Base-by-base conservation (phyloP, 306 rosid genomes). In the Citrullus mucosospermus region DNA sequence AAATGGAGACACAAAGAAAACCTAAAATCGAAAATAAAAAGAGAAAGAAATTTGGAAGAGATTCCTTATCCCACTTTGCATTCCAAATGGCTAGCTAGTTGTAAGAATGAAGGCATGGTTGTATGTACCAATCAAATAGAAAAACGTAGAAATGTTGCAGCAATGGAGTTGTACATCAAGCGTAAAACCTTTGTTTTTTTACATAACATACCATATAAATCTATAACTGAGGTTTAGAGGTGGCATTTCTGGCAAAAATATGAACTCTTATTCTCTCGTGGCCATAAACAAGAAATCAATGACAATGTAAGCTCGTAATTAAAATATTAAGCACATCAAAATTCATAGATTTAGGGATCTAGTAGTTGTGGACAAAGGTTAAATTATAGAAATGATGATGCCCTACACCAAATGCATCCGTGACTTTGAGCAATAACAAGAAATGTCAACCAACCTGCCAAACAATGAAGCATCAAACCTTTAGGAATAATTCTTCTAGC, bases 251-350 rank as follows among this genome's bases (percentile, higher is more conserved):
- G 44, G 30, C 43, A 74, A 74, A 74, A 74, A 51, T 74, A 74
- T 74, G 78, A 74, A 53, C 63, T 74, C 50, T 74, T 74, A 74
- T 53, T 53, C 78, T 34, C 32, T 54, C 48, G 63, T 53, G 78
- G 78, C 48, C 78, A 54, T 51, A 74, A 74, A 51, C 78, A 74
- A 53, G 62, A 74, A 74, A 74, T 74, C 62, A 32, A 32, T 30
- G 17, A 71, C 58, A 71, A 71, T 48, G 41, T 74, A 74, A 53
- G 44, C 61, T 74, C 50, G 50, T 74, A 53, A 74, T 4, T 50
- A 28, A 74, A 74, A 30, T 34, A 73, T 28, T 53, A 74, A 74
- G 63, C 50, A 54, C 63, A 74, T 32, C 78, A 74, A 74, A 74
- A 74, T 74, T 74, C 50, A 51, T 51, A 74, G 78, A 18, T 74